Conservation (phyloP, 2,329 filamentous ascomycete species). For the Hymenoscyphus infarciens region DNA sequence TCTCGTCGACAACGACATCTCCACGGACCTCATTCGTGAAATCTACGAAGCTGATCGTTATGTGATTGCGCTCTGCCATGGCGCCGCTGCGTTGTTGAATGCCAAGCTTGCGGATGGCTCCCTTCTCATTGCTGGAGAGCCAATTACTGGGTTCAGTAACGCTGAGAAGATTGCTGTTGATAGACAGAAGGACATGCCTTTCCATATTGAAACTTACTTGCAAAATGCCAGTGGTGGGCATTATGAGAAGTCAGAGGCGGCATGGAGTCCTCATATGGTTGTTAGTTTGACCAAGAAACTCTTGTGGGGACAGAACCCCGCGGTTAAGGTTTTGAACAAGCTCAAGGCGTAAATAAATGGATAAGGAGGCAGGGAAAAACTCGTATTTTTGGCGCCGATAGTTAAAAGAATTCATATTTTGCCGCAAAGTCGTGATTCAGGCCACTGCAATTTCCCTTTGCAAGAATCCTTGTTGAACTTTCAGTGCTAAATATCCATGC, state of each 20-base stretch:
- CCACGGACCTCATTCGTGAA: conserved; percentile 55
- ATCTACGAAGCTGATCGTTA: conserved; percentile 59
- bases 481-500: conserved; percentile 16
- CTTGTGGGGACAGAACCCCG: conserved; percentile 43
- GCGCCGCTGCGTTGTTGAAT: conserved; percentile 58
- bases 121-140: conserved; percentile 51
- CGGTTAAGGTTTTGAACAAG: conserved; percentile 34
- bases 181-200: conserved; percentile 49
- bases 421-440: no score
- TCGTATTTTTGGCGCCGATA: background rate
- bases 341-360: conserved; percentile 35
- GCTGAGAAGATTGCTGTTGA: conserved; percentile 44
- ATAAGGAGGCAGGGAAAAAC: background rate
- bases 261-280: conserved; percentile 36
- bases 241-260: conserved; percentile 52
- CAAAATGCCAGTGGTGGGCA: conserved; percentile 45
- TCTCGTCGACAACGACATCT: conserved; percentile 53
- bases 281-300: conserved; percentile 37
- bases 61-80: conserved; percentile 65
- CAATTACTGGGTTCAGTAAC: conserved; percentile 58
- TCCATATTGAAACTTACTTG: conserved; percentile 56
- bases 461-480: background rate
- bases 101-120: conserved; percentile 50
- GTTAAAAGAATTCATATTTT: no score
- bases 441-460: background rate